These are phyloP conservation scores for Thalassiosira mediterranea DNA, from an alignment of 352 stramenopile genomes.

Conservation along the genomic window DNA sequence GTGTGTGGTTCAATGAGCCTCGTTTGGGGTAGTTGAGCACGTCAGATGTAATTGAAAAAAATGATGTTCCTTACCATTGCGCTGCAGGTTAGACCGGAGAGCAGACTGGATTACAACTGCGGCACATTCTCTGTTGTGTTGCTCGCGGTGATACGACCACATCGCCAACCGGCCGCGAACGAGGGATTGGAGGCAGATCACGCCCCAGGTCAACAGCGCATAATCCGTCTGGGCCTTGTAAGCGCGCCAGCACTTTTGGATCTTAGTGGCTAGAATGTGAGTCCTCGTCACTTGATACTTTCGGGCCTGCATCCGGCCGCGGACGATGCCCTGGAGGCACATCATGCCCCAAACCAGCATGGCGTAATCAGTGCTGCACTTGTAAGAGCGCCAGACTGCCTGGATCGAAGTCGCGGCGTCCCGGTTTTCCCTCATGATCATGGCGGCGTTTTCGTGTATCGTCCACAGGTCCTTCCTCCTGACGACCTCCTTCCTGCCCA, in stretches of 20 bases:
- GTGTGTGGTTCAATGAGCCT: too few relatives aligned
- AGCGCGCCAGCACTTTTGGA: background rate
- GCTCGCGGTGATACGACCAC: background rate
- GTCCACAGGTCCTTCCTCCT: conserved; percentile 7
- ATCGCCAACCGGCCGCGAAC: background rate
- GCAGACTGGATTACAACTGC: conserved; percentile 18
- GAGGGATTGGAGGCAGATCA: background rate
- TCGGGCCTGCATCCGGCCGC: conserved; percentile 5
- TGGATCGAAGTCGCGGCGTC: conserved; percentile 19
- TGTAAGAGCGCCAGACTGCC: conserved; percentile 8
- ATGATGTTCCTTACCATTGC: too few relatives aligned
- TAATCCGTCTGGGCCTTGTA: background rate
- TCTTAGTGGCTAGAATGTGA: background rate
- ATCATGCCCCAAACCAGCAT: background rate
- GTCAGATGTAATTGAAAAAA: too few relatives aligned
- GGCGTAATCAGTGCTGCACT: conserved; percentile 3
- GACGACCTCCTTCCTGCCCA: conserved; percentile 17
- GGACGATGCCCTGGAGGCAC: conserved; percentile 7
- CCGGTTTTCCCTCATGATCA: background rate
- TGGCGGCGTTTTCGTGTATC: conserved; percentile 7
- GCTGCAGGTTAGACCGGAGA: conserved; percentile 2
- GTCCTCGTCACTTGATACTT: conserved; percentile 5
- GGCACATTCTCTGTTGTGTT: conserved; percentile 13
- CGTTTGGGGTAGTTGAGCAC: too few relatives aligned
- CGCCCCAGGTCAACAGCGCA: background rate